Evolutionary conservation across 805 yeast species (phyloP), one percentile per base, ranked within the genome.

Genomic region (Yueomyces sp.): DNA sequence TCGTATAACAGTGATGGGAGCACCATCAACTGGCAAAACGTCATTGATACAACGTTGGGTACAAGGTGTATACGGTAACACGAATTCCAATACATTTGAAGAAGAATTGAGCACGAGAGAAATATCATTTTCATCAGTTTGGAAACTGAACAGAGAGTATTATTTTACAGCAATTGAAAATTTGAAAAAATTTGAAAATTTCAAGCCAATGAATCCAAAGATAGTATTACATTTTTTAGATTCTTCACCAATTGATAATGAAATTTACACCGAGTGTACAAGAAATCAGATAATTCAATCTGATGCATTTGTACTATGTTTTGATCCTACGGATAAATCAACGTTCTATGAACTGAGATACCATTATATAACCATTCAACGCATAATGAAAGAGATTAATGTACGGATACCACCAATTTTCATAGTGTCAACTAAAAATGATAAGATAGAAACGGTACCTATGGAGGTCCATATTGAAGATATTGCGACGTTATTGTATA

Each of bases 251-350:
- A 42, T 48, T 36, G 56, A 52, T 19, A 48, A 49, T 26, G 52
- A 56, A 7, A 53, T 50, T 36, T 50, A 50, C 40, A 52, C 56
- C 5, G 58, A 55, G 27, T 27, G 56, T 4, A 45, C 49, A 39
- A 45, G 42, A 12, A 39, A 52, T 29, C 64, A 59, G 44, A 47
- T 57, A 4, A 41, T 44, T 7, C 64, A 61, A 44, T 48, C 61
- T 2, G 64, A 61, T 48, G 58, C 55, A 19, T 57, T 59, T 38
- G 40, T 59, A 6, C 29, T 58, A 32, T 58, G 60, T 42, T 55
- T 50, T 42, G 60, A 56, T 42, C 44, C 53, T 3, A 50, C 55
- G 1, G 45, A 49, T 42, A 37, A 40, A 2, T 52, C 49, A 26
- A 49, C 62, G 2, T 49, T 59, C 27, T 47, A 46, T 3, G 44